A percentile compares a stretch with the other conserved stretches of the same genome.
These are phyloP conservation scores for Cyclanthera cordifolia DNA, from an alignment of 306 rosid genomes.

Conservation along the genomic window DNA sequence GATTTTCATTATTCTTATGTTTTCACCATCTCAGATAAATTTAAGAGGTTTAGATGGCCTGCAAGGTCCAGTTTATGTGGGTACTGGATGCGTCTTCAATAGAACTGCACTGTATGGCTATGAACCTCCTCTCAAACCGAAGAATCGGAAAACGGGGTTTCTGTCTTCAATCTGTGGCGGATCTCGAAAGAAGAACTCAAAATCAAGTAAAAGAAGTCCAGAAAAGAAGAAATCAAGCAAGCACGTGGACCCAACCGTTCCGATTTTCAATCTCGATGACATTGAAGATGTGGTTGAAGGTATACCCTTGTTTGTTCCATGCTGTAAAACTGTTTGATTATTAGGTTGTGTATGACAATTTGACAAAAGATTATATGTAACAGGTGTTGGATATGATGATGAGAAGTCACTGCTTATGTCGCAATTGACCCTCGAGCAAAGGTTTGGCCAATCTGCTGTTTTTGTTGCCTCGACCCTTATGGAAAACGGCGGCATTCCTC, in stretches of 20 bases:
- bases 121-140: conserved; percentile 78
- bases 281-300: conserved; percentile 98
- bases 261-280: conserved; percentile 74
- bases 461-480: conserved; percentile 90
- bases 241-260: conserved; percentile 68
- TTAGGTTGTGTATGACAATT: background rate
- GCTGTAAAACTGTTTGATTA: background rate
- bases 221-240: conserved; percentile 70
- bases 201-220: conserved; percentile 61
- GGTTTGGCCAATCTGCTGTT: conserved; percentile 87
- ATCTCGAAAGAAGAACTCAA: conserved; percentile 52
- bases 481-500: conserved; percentile 98
- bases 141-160: conserved; percentile 61
- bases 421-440: conserved; percentile 87
- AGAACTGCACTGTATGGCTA: conserved; percentile 88
- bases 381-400: conserved; percentile 89
- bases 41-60: conserved; percentile 95
- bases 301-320: conserved; percentile 1
- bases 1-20: conserved; percentile 2
- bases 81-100: conserved; percentile 94
- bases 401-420: conserved; percentile 79
- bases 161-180: conserved; percentile 66
- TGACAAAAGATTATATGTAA: conserved; percentile 7
- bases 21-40: conserved; percentile 54
- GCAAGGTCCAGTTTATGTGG: conserved; percentile 98